Evolutionary conservation across 2,329 filamentous ascomycete genomes (phyloP), one percentile per base, ranked within the genome.

Genomic region (Sclerotinia subarctica): DNA sequence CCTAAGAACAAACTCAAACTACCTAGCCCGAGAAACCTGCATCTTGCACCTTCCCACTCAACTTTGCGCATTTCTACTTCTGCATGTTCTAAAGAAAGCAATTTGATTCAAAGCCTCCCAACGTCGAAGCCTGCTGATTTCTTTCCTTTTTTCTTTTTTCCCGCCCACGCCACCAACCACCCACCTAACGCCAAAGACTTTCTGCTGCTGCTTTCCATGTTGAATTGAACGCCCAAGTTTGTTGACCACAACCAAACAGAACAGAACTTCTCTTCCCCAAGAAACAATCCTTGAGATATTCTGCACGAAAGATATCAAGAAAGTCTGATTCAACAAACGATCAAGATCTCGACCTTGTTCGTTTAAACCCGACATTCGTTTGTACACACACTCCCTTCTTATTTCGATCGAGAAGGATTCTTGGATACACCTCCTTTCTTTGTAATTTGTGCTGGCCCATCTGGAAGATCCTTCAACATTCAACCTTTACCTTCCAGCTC

Each of bases 361-460:
- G 26, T 52, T 26, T n/a, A 29, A 44, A 19, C 15, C 60, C 47
- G 19, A 64, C 60, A 42, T 64, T 64, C 60, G 60, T 64, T 54
- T 53, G 47, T 44, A 29, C 60, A 21, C 38, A 59, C 13, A n/a
- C 32, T 54, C 32, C 32, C 35, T 53, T 64, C 35, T 44, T 7
- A 17, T 53, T 54, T 54, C 21, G 24, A 53, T 42, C 24, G 26
- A 52, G 49, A 54, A 64, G 47, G 47, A 64, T 54, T 54, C 60
- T 64, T 64, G 60, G 60, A 64, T 64, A 64, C 32, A 44, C 49
- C 47, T 64, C 60, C 35, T 64, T 64, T 64, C 47, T 64, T 54
- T 52, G 19, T 64, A 53, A 29, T 53, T 29, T 44, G 32, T 53
- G 17, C 35, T 42, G 60, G 32, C 32, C 47, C 32, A 46, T 29